Base-by-base conservation (phyloP, 1,284 basidiomycete genomes). In the Fistulinella cinereoalba region DNA sequence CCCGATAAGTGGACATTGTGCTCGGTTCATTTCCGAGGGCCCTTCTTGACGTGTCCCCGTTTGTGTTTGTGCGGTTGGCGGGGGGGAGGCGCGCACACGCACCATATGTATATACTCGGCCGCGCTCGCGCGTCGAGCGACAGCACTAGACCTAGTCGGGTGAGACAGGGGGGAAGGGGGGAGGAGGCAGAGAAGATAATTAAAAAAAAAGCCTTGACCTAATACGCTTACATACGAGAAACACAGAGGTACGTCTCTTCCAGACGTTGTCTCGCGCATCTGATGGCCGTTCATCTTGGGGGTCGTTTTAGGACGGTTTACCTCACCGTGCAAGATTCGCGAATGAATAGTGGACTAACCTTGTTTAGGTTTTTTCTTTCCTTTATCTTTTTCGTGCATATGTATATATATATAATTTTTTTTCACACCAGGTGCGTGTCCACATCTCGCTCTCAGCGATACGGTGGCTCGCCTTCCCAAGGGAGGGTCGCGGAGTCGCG, bases 241-340 rank as follows among this genome's bases (percentile, higher is more conserved):
- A 18, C n/a, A n/a, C n/a, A n/a, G 6, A 49, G 54, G 52, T 43
- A 51, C 41, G 44, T 19, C 3, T 34, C 8, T 34, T 34, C n/a
- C 29, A 15, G 29, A 31, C 29, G 29, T 15, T 43, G n/a, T n/a
- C n/a, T 22, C 25, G 44, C 43, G 55, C 43, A 58, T 53, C 55
- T 60, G 57, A 60, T 57, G 57, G 55, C 55, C 54, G 57, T 60
- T 38, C 46, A 60, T 55, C 27, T 28, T n/a, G n/a, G n/a, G n/a
- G 27, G 27, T 28, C 27, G 27, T 28, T 28, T 28, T 9, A 11
- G 13, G 27, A 54, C 32, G 8, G 6, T n/a, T 34, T 34, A 34
- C 18, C 16, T 34, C n/a, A 34, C n/a, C 32, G 32, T 34, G 9
- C 32, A 18, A 13, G 16, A 21, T 18, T 34, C 32, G 32, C 18